Percentiles rank a stretch among this genome's conserved stretches.
Conservation (phyloP, 495 filamentous ascomycete species). For the Penicillium antarcticum region DNA sequence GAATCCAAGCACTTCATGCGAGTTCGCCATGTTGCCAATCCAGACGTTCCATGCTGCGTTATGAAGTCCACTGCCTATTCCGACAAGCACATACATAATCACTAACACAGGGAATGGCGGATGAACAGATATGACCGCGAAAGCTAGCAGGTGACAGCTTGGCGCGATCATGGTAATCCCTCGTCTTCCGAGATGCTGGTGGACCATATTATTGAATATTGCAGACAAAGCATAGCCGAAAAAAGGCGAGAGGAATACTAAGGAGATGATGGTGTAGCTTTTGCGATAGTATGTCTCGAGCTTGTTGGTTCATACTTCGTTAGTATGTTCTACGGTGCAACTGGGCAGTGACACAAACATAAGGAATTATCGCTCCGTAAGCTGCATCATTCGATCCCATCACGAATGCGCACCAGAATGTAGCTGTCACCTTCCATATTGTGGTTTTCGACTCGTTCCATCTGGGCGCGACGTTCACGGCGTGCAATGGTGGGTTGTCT, state of each 20-base stretch:
- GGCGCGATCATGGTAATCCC: conserved; percentile 68
- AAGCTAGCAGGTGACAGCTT: conserved; percentile 56
- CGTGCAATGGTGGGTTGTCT: conserved; percentile 12
- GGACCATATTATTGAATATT: conserved; percentile 49
- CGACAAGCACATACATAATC: conserved; percentile 50
- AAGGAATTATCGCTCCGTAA: conserved; percentile 58
- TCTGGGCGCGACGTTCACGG: conserved; percentile 13
- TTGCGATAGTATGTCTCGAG: conserved; percentile 55
- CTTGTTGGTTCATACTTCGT: conserved; percentile 19
- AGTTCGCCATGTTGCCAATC: conserved; percentile 55
- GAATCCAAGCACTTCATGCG: conserved; percentile 53
- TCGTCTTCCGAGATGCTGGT: conserved; percentile 61
- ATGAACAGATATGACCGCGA: conserved; percentile 50
- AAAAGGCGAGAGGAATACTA: conserved; percentile 59
- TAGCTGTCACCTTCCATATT: conserved; percentile 18
- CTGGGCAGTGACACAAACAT: conserved; percentile 15
- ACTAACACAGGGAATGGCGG: conserved; percentile 57
- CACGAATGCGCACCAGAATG: conserved; percentile 39
- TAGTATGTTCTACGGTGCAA: background rate
- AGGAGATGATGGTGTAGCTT: conserved; percentile 50
- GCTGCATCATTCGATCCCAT: conserved; percentile 77
- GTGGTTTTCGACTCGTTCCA: conserved; percentile 25
- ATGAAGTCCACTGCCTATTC: conserved; percentile 54
- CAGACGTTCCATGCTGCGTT: conserved; percentile 62
- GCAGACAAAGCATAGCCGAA: conserved; percentile 53